Evolutionary conservation across 164 flowering plant species (phyloP).

Genomic region (Stephania yunnanensis): DNA sequence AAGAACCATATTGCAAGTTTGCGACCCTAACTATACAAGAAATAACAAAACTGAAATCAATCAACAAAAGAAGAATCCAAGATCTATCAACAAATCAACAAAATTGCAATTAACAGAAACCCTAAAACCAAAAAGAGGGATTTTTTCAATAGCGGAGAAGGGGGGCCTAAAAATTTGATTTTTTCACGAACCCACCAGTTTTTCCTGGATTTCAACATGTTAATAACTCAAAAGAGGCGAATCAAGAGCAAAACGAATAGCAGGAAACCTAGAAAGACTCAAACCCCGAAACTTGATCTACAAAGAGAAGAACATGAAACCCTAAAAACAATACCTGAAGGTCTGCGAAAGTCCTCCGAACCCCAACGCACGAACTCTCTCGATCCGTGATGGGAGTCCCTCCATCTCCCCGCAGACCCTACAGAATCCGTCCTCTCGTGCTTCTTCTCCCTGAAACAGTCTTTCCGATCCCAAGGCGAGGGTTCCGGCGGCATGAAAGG

Average conservation of each 20-base stretch:
- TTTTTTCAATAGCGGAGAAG: not conserved
- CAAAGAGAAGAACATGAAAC: slow-evolving; percentile 4
- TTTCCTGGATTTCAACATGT: not conserved
- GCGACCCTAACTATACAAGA: not conserved
- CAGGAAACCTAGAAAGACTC: not conserved
- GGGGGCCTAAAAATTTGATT: not conserved
- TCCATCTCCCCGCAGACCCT: slow-evolving; percentile 49
- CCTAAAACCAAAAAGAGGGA: not conserved
- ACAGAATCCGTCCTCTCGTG: slow-evolving; percentile 44
- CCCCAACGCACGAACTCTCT: slow-evolving; percentile 39
- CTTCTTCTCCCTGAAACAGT: slow-evolving; percentile 73
- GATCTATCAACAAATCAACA: not conserved
- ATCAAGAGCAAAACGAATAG: not conserved
- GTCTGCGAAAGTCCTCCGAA: slow-evolving; percentile 48
- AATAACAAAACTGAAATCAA: not conserved
- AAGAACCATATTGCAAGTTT: not conserved
- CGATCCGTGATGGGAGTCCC: slow-evolving; percentile 42
- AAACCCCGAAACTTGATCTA: not conserved
- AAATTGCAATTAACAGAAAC: not conserved
- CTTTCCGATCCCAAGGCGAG: slow-evolving; percentile 85
- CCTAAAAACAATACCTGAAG: slow-evolving; percentile 37
- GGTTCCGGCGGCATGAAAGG: slow-evolving; percentile 95
- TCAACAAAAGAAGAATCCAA: not conserved
- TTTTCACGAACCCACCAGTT: not conserved
- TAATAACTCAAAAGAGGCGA: not conserved